phyloP scores from a whole-genome alignment of 2,329 filamentous ascomycete species.

The Didymosphaeria variabile region DNA sequence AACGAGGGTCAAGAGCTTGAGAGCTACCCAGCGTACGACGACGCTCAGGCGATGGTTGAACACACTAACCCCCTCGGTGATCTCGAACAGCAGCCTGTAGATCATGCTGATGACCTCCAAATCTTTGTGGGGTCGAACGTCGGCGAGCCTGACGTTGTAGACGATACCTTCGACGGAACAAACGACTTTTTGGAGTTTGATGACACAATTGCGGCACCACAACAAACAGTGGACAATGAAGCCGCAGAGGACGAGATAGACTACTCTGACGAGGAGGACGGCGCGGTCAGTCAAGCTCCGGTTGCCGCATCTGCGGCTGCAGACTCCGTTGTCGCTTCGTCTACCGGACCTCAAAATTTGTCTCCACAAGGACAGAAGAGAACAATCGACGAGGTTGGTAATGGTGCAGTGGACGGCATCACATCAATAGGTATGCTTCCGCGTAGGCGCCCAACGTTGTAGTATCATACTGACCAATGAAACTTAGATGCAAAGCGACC shows the following conservation, averaged over 20 bases:
- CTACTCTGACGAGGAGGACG: constrained; percentile 38
- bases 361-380: constrained; percentile 46
- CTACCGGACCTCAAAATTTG: constrained; percentile 29
- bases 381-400: constrained; percentile 43
- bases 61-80: constrained; percentile 36
- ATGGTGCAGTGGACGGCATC: constrained; percentile 37
- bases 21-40: constrained; percentile 23
- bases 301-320: constrained; percentile 40
- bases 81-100: constrained; percentile 28
- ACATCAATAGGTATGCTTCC: constrained; percentile 38
- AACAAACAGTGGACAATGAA: background rate
- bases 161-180: constrained; percentile 21
- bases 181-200: constrained; percentile 34
- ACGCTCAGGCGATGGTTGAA: constrained; percentile 26
- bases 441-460: constrained; percentile 6
- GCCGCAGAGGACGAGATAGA: constrained; percentile 20
- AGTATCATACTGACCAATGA: constrained; percentile 19
- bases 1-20: constrained; percentile 24
- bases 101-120: constrained; percentile 27
- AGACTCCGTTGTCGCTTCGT: constrained; percentile 36
- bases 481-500: constrained; percentile 42
- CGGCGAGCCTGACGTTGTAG: constrained; percentile 20
- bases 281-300: constrained; percentile 31
- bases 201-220: constrained; percentile 16
- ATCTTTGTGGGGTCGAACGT: constrained; percentile 19